Evolutionary conservation across 2,329 filamentous ascomycete species (phyloP), one percentile per base, ranked within the genome.

Genomic region (Epichloe brachyelytri): DNA sequence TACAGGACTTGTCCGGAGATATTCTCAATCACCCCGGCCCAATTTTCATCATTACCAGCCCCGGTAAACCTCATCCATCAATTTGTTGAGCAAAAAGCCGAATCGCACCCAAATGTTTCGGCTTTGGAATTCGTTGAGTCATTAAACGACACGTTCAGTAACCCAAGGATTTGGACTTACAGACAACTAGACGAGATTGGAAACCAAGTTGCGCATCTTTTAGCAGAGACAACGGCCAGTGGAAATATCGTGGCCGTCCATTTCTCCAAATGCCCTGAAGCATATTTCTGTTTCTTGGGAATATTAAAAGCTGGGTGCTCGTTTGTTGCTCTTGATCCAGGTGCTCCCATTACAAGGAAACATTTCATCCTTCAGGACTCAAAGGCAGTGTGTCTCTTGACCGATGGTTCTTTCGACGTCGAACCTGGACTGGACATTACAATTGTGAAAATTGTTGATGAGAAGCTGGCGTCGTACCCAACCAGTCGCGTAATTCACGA

Each of bases 231-330:
- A 19, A 75, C 79, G 0, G 55, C 63, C 0, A 70, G 77, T 0
- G 83, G 86, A 70, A 63, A 61, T 26, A 79, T 90, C 4, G 72
- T 95, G 20, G 87, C 81, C 0, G 75, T 91, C 8, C 88, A 85
- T 61, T 94, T 94, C 59, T 81, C 88, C 51, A 95, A 95, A 62
- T 90, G 84, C 54, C 83, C 88, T 0, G 85, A 91, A 61, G 88
- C 88, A 0, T 90, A 87, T 38, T 87, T 93, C 59, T 78, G 84
- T 0, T 89, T 94, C 39, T 70, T 94, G 2, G 88, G 88, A 1
- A 83, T 93, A 50, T 68, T 94, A 34, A 95, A 95, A 63, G 80
- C 85, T 5, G 88, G 88, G 0, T 90, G 85, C 61, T 79, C 84
- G 1, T 94, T 90, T 63, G 74, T 95, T 15, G 87, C 88, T 0